Evolutionary conservation across 192 early-diverging fungal genomes (phyloP), one percentile per base, ranked within the genome.

Genomic region (Coemansia sp.): DNA sequence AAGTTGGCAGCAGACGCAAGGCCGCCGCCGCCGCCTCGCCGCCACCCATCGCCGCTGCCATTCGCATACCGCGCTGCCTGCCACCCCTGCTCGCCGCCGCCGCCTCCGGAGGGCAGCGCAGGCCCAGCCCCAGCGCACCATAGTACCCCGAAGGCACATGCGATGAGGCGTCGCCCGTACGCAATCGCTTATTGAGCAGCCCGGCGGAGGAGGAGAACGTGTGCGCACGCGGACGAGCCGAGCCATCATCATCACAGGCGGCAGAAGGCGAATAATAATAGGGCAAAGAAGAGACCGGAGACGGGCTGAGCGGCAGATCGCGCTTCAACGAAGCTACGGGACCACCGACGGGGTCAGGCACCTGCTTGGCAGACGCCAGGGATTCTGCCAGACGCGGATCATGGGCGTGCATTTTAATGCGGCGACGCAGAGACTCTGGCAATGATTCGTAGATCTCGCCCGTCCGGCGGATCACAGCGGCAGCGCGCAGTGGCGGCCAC

Each of bases 401-500:
- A 24, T 80, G 78, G 11, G 78, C 78, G 24, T 80, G 78, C 25
- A 46, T 25, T 42, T 71, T 74, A 46, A 80, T 80, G 3, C 45
- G 17, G 19, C 53, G 38, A 15, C 65, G 54, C 46, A 80, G 57
- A 3, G 64, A 6, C 17, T 68, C 62, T 1, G 78, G 78, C 22
- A 80, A 32, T 4, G 47, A 6, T 3, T 65, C 78, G 60, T 80
- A 80, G 12, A 80, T 66, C 65, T 80, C 78, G 4, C 78, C 46
- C 6, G 78, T 80, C 4, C 78, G 46, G 15, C 78, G 41, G 59
- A 80, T 80, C 12, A 80, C 73, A 12, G 72, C 64, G 14, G 64
- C 78, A 24, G 78, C 78, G 3, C 78, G 60, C 54, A 80, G 57
- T 37, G 78, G 78, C 31, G 78, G 78, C 72, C 72, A 80, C 49